Conservation (phyloP, 306 rosid species). For the Acacia crassicarpa region DNA sequence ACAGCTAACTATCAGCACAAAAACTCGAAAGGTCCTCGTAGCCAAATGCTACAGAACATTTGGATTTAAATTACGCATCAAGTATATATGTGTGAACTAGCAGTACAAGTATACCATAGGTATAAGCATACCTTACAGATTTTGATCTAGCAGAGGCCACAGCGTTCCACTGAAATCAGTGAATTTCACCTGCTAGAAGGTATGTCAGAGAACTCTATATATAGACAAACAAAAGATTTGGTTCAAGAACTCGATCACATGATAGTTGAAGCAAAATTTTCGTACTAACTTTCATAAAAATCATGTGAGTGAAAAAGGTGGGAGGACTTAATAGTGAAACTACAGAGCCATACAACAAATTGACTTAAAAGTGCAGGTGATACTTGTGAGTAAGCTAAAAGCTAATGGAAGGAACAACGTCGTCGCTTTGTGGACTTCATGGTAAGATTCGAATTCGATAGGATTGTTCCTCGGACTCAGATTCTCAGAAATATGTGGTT, state of each 20-base stretch:
- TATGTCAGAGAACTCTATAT: constrained; percentile 23
- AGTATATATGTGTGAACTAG: neutral
- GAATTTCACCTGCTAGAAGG: constrained; percentile 26
- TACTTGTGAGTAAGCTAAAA: constrained; percentile 44
- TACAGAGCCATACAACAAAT: neutral
- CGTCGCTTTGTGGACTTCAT: constrained; percentile 32
- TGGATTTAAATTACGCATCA: neutral
- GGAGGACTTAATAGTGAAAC: constrained; percentile 7
- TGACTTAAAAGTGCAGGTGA: constrained; percentile 20
- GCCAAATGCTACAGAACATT: neutral
- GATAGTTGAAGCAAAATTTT: constrained; percentile 21
- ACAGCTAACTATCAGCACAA: constrained; percentile 25
- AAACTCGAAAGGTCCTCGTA: constrained; percentile 5
- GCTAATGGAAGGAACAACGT: constrained; percentile 8
- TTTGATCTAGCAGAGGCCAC: constrained; percentile 48
- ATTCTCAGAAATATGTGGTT: constrained; percentile 26
- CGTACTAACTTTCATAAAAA: constrained; percentile 24
- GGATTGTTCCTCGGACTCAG: neutral
- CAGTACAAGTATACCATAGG: neutral
- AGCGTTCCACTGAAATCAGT: constrained; percentile 24
- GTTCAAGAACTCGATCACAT: constrained; percentile 27
- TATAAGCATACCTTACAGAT: constrained; percentile 45
- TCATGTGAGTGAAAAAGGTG: constrained; percentile 49
- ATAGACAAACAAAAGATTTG: constrained; percentile 6
- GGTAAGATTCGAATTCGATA: neutral